phyloP scores from a whole-genome alignment of 257 asterid genomes.

The Solanum appendiculatum region DNA sequence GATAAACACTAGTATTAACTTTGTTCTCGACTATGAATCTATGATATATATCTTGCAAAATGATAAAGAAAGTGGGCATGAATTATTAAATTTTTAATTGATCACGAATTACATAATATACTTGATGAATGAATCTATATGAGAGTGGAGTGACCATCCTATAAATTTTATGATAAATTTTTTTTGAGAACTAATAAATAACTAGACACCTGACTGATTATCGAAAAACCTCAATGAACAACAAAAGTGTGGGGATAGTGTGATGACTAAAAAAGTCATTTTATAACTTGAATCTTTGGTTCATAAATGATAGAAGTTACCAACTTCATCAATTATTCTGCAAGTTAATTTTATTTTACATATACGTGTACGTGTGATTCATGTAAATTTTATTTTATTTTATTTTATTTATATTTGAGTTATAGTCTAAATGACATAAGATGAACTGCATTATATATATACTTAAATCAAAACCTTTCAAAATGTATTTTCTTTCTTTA shows the following conservation, averaged over 20 bases:
- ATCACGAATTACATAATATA: too few relatives aligned
- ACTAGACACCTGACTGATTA: too few relatives aligned
- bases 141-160: not conserved
- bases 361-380: not conserved
- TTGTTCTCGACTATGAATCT: not conserved
- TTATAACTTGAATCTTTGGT: too few relatives aligned
- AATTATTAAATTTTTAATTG: not conserved
- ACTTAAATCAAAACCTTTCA: too few relatives aligned
- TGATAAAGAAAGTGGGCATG: not conserved
- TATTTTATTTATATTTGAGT: not conserved
- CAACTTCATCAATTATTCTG: not conserved
- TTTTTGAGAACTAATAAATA: too few relatives aligned
- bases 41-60: not conserved
- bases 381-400: not conserved
- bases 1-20: not conserved
- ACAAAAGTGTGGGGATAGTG: too few relatives aligned
- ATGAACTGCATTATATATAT: too few relatives aligned
- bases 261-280: too few relatives aligned
- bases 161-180: not conserved
- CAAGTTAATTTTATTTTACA: too few relatives aligned
- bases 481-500: too few relatives aligned
- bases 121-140: not conserved
- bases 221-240: too few relatives aligned
- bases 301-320: too few relatives aligned
- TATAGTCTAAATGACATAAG: not conserved